Conservation (phyloP, 805 yeast genomes). For the Pichia thaimueangensis region DNA sequence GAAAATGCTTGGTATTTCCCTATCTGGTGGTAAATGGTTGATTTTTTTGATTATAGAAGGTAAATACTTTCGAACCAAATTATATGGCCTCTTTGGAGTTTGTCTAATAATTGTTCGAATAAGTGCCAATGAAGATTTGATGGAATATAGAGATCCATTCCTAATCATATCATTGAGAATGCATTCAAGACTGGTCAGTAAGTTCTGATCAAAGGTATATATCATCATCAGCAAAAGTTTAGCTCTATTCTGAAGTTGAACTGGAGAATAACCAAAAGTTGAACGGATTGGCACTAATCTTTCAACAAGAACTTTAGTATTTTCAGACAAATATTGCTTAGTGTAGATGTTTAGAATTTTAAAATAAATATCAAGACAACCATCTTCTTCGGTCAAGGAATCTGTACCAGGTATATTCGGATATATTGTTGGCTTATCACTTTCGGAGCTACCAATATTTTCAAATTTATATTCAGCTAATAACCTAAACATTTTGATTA, state of each 20-base stretch:
- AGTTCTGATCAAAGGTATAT: constrained; percentile 25
- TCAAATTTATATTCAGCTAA: constrained; percentile 25
- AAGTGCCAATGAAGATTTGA: constrained; percentile 9
- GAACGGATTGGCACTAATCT: constrained; percentile 31
- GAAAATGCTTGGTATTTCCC: constrained; percentile 10
- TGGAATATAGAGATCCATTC: constrained; percentile 9
- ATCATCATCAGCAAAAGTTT: constrained; percentile 27
- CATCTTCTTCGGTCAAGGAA: constrained; percentile 20
- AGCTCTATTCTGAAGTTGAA: constrained; percentile 25
- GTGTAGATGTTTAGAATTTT: constrained; percentile 24
- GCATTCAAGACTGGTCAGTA: constrained; percentile 18
- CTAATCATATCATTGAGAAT: constrained; percentile 18
- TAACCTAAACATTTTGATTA: constrained; percentile 24
- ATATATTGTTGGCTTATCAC: constrained; percentile 9
- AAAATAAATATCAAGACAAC: constrained; percentile 28
- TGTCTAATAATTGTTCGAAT: constrained; percentile 7
- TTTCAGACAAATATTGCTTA: constrained; percentile 13
- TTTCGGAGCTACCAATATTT: constrained; percentile 18
- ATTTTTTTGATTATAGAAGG: constrained; percentile 14
- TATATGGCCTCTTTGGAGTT: constrained; percentile 17
- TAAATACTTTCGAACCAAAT: constrained; percentile 14
- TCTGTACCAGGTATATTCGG: constrained; percentile 14
- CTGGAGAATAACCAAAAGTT: constrained; percentile 21
- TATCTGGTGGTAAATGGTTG: constrained; percentile 9
- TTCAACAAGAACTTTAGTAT: constrained; percentile 22